Conservation (phyloP, 495 filamentous ascomycete species). For the Lophiotrema nucula region DNA sequence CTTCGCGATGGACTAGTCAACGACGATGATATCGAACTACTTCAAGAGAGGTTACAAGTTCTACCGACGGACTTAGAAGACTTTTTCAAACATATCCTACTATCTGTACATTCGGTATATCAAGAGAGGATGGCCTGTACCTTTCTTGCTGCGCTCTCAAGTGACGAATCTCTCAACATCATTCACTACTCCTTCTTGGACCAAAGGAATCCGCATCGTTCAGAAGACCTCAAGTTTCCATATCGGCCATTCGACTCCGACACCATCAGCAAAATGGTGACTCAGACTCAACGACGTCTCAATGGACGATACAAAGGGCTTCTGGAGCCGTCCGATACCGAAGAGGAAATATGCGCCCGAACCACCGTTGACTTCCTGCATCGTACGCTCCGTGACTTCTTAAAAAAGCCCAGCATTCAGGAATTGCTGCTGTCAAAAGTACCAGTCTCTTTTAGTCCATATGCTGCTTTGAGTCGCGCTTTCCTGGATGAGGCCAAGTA, state of each 20-base stretch:
- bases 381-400: slow-evolving; percentile 22
- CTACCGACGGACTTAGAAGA: slow-evolving; percentile 20
- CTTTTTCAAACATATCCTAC: slow-evolving; percentile 10
- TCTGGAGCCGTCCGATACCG: slow-evolving; percentile 7
- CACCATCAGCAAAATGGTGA: neutral
- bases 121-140: slow-evolving; percentile 1
- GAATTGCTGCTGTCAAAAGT: no score
- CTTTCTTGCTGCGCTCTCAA: neutral
- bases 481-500: no score
- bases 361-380: slow-evolving; percentile 21
- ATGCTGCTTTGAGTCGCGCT: no score
- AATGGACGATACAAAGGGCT: neutral
- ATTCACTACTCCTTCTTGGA: neutral
- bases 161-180: neutral
- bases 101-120: slow-evolving; percentile 3
- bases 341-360: no score
- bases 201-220: neutral
- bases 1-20: slow-evolving; percentile 20
- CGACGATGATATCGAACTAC: slow-evolving; percentile 10
- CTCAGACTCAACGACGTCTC: neutral
- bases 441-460: no score
- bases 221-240: neutral
- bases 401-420: no score
- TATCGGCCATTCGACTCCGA: no score
- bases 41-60: slow-evolving; percentile 6